Evolutionary conservation across 768 basidiomycete genomes (phyloP).

Genomic region (Rhodotorula toruloides): DNA sequence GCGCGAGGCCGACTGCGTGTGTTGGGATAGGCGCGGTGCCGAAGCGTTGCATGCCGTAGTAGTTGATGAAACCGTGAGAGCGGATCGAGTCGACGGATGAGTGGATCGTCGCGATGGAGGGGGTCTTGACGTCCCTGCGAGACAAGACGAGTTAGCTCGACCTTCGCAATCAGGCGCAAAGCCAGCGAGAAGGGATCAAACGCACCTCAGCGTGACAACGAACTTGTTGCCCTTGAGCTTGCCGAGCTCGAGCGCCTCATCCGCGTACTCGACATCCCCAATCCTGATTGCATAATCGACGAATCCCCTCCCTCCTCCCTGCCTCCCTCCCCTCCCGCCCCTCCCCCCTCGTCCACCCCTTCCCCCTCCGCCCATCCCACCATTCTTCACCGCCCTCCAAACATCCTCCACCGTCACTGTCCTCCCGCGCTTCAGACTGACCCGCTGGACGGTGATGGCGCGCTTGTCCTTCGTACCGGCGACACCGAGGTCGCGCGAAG

Average conservation of each 20-base stretch:
- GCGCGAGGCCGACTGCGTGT: constrained; percentile 83
- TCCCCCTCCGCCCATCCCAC: constrained; percentile 48
- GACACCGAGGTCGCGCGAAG: constrained; percentile 73
- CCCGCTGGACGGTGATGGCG: constrained; percentile 89
- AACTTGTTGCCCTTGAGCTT: constrained; percentile 97
- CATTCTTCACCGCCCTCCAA: constrained; percentile 56
- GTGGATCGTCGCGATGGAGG: constrained; percentile 66
- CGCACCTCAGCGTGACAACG: constrained; percentile 83
- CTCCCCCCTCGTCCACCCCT: constrained; percentile 34
- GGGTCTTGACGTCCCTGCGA: constrained; percentile 73
- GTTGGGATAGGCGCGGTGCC: constrained; percentile 95
- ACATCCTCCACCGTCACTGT: constrained; percentile 69
- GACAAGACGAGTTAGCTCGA: neutral
- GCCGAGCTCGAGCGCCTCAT: constrained; percentile 77
- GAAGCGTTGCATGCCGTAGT: constrained; percentile 97
- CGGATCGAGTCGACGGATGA: constrained; percentile 71
- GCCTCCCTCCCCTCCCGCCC: constrained; percentile 18
- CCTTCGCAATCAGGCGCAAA: too few relatives aligned
- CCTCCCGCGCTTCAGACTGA: constrained; percentile 68
- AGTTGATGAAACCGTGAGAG: constrained; percentile 88
- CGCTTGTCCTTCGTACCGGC: constrained; percentile 98
- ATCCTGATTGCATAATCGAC: constrained; percentile 79
- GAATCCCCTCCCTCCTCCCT: constrained; percentile 48
- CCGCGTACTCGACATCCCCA: constrained; percentile 78
- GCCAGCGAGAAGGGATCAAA: neutral